Evolutionary conservation across 2,329 filamentous ascomycete genomes (phyloP).

Genomic region (Colletotrichum musicola): DNA sequence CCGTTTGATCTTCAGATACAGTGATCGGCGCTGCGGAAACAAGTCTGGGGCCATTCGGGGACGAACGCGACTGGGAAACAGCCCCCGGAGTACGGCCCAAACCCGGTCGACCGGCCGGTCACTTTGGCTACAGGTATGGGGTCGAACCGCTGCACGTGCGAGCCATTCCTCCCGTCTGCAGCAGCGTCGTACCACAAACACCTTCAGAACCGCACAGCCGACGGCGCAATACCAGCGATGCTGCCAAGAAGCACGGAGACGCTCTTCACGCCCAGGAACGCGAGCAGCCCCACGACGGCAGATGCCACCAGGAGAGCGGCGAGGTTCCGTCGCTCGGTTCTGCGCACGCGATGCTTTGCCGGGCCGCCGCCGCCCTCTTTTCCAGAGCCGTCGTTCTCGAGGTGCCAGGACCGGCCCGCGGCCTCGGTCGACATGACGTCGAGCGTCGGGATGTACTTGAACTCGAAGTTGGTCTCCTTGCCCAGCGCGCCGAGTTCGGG

Average conservation of each 20-base stretch:
- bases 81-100: not conserved
- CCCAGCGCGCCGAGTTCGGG: conserved; percentile 71
- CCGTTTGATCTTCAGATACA: conserved; percentile 32
- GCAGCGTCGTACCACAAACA: not conserved
- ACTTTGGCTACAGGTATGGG: not conserved
- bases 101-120: conserved; percentile 12
- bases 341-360: conserved; percentile 46
- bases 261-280: conserved; percentile 43
- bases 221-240: conserved; percentile 9
- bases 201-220: not conserved
- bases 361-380: conserved; percentile 44
- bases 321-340: conserved; percentile 53
- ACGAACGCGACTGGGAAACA: not conserved
- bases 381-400: conserved; percentile 39
- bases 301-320: conserved; percentile 57
- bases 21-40: conserved; percentile 13
- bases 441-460: conserved; percentile 74
- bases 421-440: conserved; percentile 52
- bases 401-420: conserved; percentile 1
- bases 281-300: conserved; percentile 44
- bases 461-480: conserved; percentile 73
- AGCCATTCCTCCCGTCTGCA: not conserved
- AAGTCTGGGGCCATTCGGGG: not conserved
- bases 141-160: conserved; percentile 5
- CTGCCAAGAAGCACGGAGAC: conserved; percentile 28